Base-by-base conservation (phyloP, 1,284 basidiomycete species). In the Psilocybe mexicana region DNA sequence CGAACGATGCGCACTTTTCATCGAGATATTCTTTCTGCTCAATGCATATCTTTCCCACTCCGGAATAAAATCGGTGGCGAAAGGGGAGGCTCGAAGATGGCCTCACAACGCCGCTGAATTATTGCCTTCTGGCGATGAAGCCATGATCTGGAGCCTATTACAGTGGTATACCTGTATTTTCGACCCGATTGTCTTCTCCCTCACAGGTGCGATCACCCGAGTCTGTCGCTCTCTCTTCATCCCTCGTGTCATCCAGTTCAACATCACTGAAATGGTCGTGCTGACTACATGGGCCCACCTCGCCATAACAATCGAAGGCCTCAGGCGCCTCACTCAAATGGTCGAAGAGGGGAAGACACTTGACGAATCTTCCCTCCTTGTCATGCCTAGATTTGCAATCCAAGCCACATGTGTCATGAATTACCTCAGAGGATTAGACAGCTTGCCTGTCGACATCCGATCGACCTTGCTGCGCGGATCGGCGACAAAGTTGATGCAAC, bases 401-500 rank as follows among this genome's bases (percentile, higher is more conserved):
- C 38, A 40, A 3, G 38, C 38, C 38, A 40, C 4, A 12, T 4
- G 12, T 40, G 6, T 40, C 3, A 3, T n/a, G 3, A 12, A 11
- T 12, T n/a, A 40, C 11, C 38, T 40, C 14, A n/a, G 6, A 10
- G 33, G 26, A 14, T 18, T 36, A 1, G 30, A 36, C 14, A 35
- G 3, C 36, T 25, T 49, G 4, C 35, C 30, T 2, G 5, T 33
- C 6, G 47, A 49, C 47, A 49, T 14, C 28, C 26, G 33, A 3
- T 40, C 26, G 8, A 42, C 49, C 23, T 30, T 57, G 24, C 12
- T 60, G 5, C 45, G 38, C 12, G 55, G 59, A 42, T 52, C 26
- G 14, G 59, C 56, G 35, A 60, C 59, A 8, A 57, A 60, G 33
- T 28, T 42, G 1, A 53, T 60, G 44, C 59, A 60, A 24, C 38